These are phyloP conservation scores for Pleurostoma richardsiae DNA, from an alignment of 2,329 filamentous ascomycete genomes.

Conservation along the genomic window DNA sequence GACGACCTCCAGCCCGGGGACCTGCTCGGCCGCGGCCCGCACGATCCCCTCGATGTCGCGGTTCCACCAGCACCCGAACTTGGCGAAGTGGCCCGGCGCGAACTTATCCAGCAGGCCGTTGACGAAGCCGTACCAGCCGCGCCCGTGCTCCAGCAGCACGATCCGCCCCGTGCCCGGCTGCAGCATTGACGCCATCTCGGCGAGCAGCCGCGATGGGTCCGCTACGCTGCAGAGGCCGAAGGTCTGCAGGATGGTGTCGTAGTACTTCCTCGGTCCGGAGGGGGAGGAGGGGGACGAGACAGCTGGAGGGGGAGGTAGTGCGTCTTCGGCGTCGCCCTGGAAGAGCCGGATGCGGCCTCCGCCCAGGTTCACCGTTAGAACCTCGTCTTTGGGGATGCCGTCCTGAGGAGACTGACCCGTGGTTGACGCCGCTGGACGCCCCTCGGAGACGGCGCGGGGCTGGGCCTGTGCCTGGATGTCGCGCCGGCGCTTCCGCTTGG, in stretches of 20 bases:
- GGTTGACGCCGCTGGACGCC: too few species aligned
- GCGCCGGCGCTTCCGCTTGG: conserved; percentile 3
- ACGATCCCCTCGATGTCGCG: conserved; percentile 54
- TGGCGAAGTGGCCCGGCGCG: conserved; percentile 49
- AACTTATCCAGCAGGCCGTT: conserved; percentile 52
- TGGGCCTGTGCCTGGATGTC: background rate
- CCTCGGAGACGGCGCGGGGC: background rate
- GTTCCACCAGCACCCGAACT: conserved; percentile 67
- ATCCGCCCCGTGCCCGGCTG: conserved; percentile 53
- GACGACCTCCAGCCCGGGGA: conserved; percentile 53
- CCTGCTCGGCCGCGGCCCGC: conserved; percentile 36
- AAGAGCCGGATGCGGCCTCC: conserved; percentile 20
- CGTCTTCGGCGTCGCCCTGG: conserved; percentile 20
- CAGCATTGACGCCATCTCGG: conserved; percentile 46
- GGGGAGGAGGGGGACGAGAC: conserved; percentile 14
- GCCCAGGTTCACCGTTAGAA: conserved; percentile 10
- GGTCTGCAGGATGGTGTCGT: conserved; percentile 60
- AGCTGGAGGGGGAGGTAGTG: conserved; percentile 11
- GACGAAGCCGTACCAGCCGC: conserved; percentile 47
- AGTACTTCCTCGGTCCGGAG: conserved; percentile 27
- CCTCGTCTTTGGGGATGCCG: conserved; percentile 2
- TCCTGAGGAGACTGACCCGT: background rate
- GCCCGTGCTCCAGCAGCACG: conserved; percentile 58
- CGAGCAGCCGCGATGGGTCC: conserved; percentile 48
- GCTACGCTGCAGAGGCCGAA: conserved; percentile 61